Conservation (phyloP, 768 basidiomycete species). For the Podaxis pistillaris region DNA sequence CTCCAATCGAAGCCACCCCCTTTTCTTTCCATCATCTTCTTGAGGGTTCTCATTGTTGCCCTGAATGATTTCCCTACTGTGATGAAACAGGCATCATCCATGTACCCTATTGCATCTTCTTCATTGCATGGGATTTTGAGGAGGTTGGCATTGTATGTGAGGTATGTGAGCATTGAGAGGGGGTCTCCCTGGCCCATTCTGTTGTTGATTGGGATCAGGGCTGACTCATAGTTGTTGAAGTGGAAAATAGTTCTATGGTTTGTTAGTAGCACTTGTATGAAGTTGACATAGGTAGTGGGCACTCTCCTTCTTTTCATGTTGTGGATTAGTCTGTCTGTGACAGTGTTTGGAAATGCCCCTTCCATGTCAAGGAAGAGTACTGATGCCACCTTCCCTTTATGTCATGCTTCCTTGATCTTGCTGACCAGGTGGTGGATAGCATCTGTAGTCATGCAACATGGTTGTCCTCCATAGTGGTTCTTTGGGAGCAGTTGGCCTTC, state of each 20-base stretch:
- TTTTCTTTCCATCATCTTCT: slow-evolving; percentile 24
- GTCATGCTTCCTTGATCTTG: slow-evolving; percentile 36
- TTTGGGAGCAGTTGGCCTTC: slow-evolving; percentile 26
- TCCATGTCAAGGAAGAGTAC: slow-evolving; percentile 39
- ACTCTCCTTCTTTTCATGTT: slow-evolving; percentile 27
- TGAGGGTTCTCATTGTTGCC: slow-evolving; percentile 18
- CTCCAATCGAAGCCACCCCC: slow-evolving; percentile 28
- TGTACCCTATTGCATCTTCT: slow-evolving; percentile 25
- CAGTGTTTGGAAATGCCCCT: slow-evolving; percentile 38
- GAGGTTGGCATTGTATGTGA: slow-evolving; percentile 26
- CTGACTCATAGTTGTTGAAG: slow-evolving; percentile 26
- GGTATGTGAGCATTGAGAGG: slow-evolving; percentile 24
- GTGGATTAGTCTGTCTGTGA: slow-evolving; percentile 25
- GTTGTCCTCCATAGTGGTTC: slow-evolving; percentile 34
- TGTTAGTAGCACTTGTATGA: slow-evolving; percentile 14
- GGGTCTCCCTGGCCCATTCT: slow-evolving; percentile 28
- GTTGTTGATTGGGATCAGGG: slow-evolving; percentile 19
- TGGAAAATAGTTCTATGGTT: slow-evolving; percentile 15
- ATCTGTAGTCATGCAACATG: slow-evolving; percentile 34
- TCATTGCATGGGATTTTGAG: slow-evolving; percentile 10
- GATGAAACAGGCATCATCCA: slow-evolving; percentile 29
- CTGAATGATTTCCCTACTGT: slow-evolving; percentile 24
- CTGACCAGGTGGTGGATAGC: slow-evolving; percentile 30
- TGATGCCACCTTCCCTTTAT: slow-evolving; percentile 25
- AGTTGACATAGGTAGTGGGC: slow-evolving; percentile 11